Evolutionary conservation across 345 rosid genomes (phyloP), one percentile per base, ranked within the genome.

Genomic region (Populus pruinosa): DNA sequence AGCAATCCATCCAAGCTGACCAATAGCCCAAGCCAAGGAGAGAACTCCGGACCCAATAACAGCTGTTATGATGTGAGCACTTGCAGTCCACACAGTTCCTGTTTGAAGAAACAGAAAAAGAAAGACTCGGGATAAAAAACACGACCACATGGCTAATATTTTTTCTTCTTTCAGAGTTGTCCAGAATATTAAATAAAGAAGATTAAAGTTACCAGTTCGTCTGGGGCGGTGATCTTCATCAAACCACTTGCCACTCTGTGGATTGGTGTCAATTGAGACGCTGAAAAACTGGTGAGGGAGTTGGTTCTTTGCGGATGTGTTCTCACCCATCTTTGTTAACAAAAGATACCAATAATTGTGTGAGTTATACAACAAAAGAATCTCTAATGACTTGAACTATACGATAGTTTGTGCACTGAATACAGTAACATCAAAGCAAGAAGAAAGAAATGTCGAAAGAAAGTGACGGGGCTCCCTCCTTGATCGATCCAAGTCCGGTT

Each of bases 1-100:
- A 18, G 89, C 96, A 2, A 91, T 66, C 96, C 96, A 91, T 38
- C 96, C 96, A 2, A 91, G 87, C 80, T 91, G 96, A 75, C 89
- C 96, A 10, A 86, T 82, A 17, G 96, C 92, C 90, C 90, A 91
- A 14, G 96, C 96, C 79, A 91, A 71, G 0, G 94, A 90, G 72
- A 91, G 82, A 63, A 91, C 96, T n/a, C 96, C 96, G 12, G 96
- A 91, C 23, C 96, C 96, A 18, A 91, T 91, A 64, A 92, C 94
- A 1, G 97, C 98, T 0, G 98, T 93, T 77, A 90, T 91, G 59
- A 91, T 82, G 85, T 93, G 96, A 65, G 96, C 83, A 82, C 96
- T 90, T 49, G 92, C 92, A 11, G 93, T 90, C 93, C 93, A 90
- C 21, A 82, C 80, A 67, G 88, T 89, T 33, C 93, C 94, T 92